Evolutionary conservation across 208 protist species (phyloP).

Genomic region (Wallacemonas sp.): DNA sequence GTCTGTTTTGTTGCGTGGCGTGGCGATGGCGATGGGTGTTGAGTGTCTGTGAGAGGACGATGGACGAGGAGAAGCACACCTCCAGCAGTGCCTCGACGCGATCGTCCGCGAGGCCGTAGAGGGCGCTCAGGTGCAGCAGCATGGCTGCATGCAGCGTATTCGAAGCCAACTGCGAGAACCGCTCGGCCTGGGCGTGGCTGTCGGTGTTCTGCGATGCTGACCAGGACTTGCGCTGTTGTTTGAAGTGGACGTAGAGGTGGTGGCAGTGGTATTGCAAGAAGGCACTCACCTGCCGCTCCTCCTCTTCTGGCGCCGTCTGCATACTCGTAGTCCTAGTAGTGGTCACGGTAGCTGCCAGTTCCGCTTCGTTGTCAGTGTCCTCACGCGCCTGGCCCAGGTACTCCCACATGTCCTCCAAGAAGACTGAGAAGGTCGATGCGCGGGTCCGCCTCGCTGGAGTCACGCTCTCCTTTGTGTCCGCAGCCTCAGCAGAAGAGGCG

Average conservation of each 20-base stretch:
- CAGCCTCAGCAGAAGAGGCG: too few relatives aligned
- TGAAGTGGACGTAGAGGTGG: constrained; percentile 62
- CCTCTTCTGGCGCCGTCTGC: neutral
- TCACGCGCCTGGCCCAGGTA: neutral
- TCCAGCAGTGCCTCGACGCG: constrained; percentile 66
- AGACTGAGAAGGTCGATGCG: neutral
- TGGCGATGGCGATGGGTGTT: constrained; percentile 12
- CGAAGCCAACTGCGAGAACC: constrained; percentile 18
- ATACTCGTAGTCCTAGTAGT: too few relatives aligned
- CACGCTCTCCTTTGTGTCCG: too few relatives aligned
- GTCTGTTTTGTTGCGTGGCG: neutral
- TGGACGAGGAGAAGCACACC: constrained; percentile 51
- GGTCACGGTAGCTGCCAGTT: too few relatives aligned
- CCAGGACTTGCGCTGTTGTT: constrained; percentile 14
- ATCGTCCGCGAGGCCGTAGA: constrained; percentile 61
- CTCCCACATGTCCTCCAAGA: neutral
- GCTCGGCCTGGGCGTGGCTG: constrained; percentile 4
- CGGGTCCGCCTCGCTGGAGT: neutral
- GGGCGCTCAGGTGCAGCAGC: constrained; percentile 63
- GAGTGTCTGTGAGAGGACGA: constrained; percentile 60
- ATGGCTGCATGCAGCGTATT: constrained; percentile 49
- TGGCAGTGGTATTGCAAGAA: constrained; percentile 76
- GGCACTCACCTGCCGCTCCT: neutral
- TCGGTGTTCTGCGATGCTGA: neutral
- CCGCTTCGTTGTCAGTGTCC: neutral